Evolutionary conservation across 2,329 filamentous ascomycete species (phyloP).

Genomic region (Pseudocercospora crystallina): DNA sequence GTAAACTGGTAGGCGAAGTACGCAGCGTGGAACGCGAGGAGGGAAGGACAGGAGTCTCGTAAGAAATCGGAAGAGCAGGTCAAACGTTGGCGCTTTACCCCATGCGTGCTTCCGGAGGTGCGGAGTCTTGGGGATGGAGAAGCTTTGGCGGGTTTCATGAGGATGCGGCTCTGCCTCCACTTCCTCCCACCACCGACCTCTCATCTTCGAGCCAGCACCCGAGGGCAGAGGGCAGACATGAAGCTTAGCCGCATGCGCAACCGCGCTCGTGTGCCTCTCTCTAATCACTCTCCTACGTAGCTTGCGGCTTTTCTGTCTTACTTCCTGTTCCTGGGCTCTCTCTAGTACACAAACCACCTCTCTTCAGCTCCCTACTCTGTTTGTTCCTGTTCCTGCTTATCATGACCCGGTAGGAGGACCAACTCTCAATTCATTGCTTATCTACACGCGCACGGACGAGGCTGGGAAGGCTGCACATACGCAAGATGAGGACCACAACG

Average conservation of each 20-base stretch:
- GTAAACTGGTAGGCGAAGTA: too few relatives aligned
- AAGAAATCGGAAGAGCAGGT: too few relatives aligned
- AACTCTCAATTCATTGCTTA: neutral
- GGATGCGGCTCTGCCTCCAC: too few relatives aligned
- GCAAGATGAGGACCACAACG: conserved; percentile 16
- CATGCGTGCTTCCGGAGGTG: too few relatives aligned
- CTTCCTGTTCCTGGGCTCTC: conserved; percentile 7
- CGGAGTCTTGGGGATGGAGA: too few relatives aligned
- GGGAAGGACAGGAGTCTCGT: too few relatives aligned
- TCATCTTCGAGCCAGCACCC: too few relatives aligned
- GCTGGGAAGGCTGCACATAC: neutral
- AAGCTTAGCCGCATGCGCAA: neutral
- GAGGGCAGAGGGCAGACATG: too few relatives aligned
- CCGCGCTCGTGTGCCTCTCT: conserved; percentile 5
- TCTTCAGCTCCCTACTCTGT: neutral
- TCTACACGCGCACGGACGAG: neutral
- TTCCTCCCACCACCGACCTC: too few relatives aligned
- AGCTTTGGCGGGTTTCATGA: too few relatives aligned
- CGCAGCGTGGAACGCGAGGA: too few relatives aligned
- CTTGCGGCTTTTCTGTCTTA: neutral
- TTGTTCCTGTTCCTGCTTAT: neutral
- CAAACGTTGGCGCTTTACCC: neutral
- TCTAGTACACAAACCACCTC: neutral
- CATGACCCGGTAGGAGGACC: neutral
- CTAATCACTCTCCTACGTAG: too few relatives aligned